A percentile compares a stretch with the other conserved stretches of the same genome.
Conservation (phyloP, 2,329 filamentous ascomycete genomes). For the Calcarisporium arbuscula region DNA sequence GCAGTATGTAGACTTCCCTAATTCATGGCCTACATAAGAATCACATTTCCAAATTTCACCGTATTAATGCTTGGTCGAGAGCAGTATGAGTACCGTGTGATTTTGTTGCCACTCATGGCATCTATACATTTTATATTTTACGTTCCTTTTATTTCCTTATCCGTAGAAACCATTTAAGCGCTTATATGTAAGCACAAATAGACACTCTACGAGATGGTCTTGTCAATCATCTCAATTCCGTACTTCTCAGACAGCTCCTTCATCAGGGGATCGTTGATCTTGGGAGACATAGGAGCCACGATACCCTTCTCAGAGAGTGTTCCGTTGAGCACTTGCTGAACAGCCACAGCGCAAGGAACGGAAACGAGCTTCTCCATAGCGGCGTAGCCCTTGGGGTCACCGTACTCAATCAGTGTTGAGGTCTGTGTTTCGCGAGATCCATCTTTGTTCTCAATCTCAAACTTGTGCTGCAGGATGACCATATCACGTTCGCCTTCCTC, state of each 20-base stretch:
- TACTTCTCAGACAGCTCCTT: slow-evolving; percentile 74
- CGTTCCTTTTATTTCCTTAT: too few relatives aligned
- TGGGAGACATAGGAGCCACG: slow-evolving; percentile 4
- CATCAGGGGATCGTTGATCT: slow-evolving; percentile 66
- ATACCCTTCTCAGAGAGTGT: slow-evolving; percentile 45
- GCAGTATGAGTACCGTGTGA: too few relatives aligned
- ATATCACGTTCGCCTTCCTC: slow-evolving; percentile 77
- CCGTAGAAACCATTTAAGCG: too few relatives aligned
- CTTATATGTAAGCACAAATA: too few relatives aligned
- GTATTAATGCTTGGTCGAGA: too few relatives aligned
- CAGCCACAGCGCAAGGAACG: slow-evolving; percentile 58
- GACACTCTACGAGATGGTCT: slow-evolving; percentile 46
- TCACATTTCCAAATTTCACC: too few relatives aligned
- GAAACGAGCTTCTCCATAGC: slow-evolving; percentile 82
- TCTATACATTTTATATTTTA: too few relatives aligned
- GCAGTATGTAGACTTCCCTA: too few relatives aligned
- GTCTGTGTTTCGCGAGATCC: slow-evolving; percentile 71
- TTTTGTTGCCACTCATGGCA: too few relatives aligned
- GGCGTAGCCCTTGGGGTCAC: slow-evolving; percentile 69
- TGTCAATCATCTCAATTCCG: slow-evolving; percentile 66
- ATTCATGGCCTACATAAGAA: too few relatives aligned
- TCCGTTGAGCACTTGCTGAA: slow-evolving; percentile 71
- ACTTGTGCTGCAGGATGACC: slow-evolving; percentile 74
- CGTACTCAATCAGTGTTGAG: slow-evolving; percentile 78
- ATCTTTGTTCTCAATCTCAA: slow-evolving; percentile 77